phyloP scores from a whole-genome alignment of 805 yeast genomes.

The Metschnikowia picachoensis region DNA sequence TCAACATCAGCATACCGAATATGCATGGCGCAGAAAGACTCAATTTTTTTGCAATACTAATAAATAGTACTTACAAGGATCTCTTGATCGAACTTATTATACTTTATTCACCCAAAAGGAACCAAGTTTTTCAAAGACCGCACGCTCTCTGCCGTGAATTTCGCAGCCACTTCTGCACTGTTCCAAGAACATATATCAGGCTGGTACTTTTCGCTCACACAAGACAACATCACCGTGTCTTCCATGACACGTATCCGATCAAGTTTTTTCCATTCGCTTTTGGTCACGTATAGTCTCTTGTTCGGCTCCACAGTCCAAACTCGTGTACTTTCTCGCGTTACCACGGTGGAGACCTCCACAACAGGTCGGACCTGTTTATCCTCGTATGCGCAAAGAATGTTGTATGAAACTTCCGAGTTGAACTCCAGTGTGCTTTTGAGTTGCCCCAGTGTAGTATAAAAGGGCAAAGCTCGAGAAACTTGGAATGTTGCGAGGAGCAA shows the following conservation, averaged over 20 bases:
- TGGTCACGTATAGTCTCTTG: background rate
- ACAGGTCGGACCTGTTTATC: slow-evolving; percentile 10
- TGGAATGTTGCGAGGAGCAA: background rate
- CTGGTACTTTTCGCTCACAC: slow-evolving; percentile 14
- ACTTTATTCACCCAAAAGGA: too few species aligned
- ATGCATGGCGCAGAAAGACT: too few species aligned
- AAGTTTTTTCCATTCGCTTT: slow-evolving; percentile 6
- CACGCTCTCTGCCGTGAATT: too few species aligned
- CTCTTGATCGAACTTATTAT: too few species aligned
- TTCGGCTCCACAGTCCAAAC: slow-evolving; percentile 9
- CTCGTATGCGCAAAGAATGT: slow-evolving; percentile 8
- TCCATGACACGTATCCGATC: slow-evolving; percentile 8
- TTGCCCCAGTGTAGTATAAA: background rate
- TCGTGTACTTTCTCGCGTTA: slow-evolving; percentile 3
- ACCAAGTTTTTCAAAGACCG: too few species aligned
- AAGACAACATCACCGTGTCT: slow-evolving; percentile 9
- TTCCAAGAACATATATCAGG: slow-evolving; percentile 14
- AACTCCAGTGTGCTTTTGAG: background rate
- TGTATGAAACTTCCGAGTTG: slow-evolving; percentile 2
- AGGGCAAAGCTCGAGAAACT: slow-evolving; percentile 6
- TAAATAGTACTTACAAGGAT: too few species aligned
- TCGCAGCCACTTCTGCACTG: background rate
- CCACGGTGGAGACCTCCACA: slow-evolving; percentile 7
- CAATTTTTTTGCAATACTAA: too few species aligned
- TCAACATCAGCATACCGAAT: too few species aligned